Base-by-base conservation (phyloP, 257 asterid species). In the Lavandula angustifolia region DNA sequence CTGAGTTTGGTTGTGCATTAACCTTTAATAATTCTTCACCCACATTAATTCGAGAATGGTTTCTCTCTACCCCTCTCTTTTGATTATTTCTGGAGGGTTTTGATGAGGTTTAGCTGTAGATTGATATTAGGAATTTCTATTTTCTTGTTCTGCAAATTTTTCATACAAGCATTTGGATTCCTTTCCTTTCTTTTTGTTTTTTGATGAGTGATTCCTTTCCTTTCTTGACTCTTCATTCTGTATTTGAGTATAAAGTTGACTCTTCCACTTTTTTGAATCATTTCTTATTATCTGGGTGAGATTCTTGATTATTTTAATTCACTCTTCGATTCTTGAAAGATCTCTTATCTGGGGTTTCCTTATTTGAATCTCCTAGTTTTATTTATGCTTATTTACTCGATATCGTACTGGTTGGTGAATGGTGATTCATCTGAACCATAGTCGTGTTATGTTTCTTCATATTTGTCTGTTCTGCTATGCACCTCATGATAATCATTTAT, bases 211-310 rank as follows among this genome's bases (percentile, higher is more conserved):
- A 60, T 80, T 66, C 47, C 13, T 69, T 69, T 63, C 71, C 66
- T 70, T 60, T 50, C 6, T 62, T 67, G 71, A 70, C 76, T 73
- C 60, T 22, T 71, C 47, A 54, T 68, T 49, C 76, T 60, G 71
- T 32, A 29, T 67, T 57, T 53, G 75, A 66, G 72, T 70, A 12
- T 58, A 55, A 66, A 66, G 53, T 73, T 76, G 75, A 70, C 79
- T 54, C 73, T 29, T 60, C 47, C 63, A 51, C 67, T 40, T 71
- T 64, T 54, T 9, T 61, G 63, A 33, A 75, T 10, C 32, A 49
- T 64, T 75, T 71, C 69, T 64, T 33, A 14, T 63, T 52, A 44
- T 27, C 48, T 44, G 31, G 34, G 42, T 16, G 53, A 35, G 7
- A 27, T 16, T 72, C 46, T 64, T 54, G 12, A 37, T 60, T 31